phyloP scores from a whole-genome alignment of 1,284 basidiomycete species.

The Cystobasidium pallidum region DNA sequence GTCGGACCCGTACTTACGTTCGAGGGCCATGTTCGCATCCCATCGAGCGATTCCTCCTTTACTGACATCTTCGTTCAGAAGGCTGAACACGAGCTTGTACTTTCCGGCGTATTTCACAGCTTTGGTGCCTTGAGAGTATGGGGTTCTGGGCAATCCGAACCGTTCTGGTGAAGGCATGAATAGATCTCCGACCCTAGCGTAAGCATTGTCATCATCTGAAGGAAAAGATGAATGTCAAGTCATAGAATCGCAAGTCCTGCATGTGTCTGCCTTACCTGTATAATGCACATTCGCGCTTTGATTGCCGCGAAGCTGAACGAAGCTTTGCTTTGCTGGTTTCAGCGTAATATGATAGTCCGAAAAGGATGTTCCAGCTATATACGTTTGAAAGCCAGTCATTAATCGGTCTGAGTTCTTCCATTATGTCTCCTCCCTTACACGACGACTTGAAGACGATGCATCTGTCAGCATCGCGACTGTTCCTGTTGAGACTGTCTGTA shows the following conservation, averaged over 20 bases:
- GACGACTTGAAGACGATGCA: slow-evolving; percentile 14
- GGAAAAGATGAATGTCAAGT: background rate
- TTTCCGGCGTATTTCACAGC: slow-evolving; percentile 74
- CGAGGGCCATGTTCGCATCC: slow-evolving; percentile 15
- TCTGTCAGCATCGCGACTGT: slow-evolving; percentile 14
- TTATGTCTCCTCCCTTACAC: slow-evolving; percentile 12
- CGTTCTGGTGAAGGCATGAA: background rate
- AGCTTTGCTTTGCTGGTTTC: background rate
- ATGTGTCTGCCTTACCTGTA: too few species aligned
- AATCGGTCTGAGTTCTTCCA: background rate
- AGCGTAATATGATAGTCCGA: background rate
- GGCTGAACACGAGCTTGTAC: slow-evolving; percentile 77
- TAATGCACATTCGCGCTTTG: background rate
- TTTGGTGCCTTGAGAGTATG: slow-evolving; percentile 49
- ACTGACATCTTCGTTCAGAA: slow-evolving; percentile 80
- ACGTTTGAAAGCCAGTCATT: background rate
- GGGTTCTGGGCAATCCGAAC: slow-evolving; percentile 4
- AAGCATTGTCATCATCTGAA: background rate
- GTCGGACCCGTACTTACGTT: background rate
- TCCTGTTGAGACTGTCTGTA: slow-evolving; percentile 1
- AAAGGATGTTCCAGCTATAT: background rate
- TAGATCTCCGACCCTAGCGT: background rate
- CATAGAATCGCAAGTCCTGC: background rate
- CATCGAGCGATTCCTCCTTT: slow-evolving; percentile 30
- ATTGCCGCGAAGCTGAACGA: background rate